These are phyloP conservation scores for Platismatia glauca DNA, from an alignment of 495 filamentous ascomycete genomes.

Conservation along the genomic window DNA sequence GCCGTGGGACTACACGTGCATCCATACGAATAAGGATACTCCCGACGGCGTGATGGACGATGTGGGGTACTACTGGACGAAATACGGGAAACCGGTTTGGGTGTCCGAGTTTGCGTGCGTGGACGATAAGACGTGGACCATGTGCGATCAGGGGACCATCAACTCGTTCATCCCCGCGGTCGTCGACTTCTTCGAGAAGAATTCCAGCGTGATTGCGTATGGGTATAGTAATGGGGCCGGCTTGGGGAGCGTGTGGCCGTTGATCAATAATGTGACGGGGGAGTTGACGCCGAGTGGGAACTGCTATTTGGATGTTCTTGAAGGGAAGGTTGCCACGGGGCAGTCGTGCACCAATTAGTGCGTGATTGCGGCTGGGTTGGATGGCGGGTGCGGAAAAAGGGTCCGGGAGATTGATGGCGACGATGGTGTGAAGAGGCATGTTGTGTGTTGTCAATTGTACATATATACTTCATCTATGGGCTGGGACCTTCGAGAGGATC, in stretches of 20 bases:
- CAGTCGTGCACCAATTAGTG: not conserved
- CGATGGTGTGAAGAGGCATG: no score
- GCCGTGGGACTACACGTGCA: slow-evolving; percentile 24
- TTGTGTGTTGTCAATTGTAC: not conserved
- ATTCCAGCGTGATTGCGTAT: slow-evolving; percentile 24
- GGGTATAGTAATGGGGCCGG: slow-evolving; percentile 25
- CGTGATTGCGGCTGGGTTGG: not conserved
- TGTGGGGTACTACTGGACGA: slow-evolving; percentile 24
- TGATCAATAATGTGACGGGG: slow-evolving; percentile 15
- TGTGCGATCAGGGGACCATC: slow-evolving; percentile 18
- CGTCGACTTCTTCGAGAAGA: slow-evolving; percentile 21
- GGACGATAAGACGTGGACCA: slow-evolving; percentile 22
- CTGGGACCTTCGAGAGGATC: not conserved
- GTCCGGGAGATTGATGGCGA: not conserved
- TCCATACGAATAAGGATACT: slow-evolving; percentile 26
- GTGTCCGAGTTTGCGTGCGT: slow-evolving; percentile 28
- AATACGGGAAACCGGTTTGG: slow-evolving; percentile 26
- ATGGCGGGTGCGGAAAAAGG: not conserved
- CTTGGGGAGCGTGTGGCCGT: slow-evolving; percentile 23
- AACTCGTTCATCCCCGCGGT: slow-evolving; percentile 21
- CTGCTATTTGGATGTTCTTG: slow-evolving; percentile 20
- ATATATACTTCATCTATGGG: not conserved
- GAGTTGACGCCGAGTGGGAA: slow-evolving; percentile 22
- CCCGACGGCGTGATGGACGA: slow-evolving; percentile 20
- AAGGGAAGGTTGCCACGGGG: no score